These are phyloP conservation scores for Manihot esculenta DNA, from an alignment of 441 rosid genomes.

Conservation along the genomic window DNA sequence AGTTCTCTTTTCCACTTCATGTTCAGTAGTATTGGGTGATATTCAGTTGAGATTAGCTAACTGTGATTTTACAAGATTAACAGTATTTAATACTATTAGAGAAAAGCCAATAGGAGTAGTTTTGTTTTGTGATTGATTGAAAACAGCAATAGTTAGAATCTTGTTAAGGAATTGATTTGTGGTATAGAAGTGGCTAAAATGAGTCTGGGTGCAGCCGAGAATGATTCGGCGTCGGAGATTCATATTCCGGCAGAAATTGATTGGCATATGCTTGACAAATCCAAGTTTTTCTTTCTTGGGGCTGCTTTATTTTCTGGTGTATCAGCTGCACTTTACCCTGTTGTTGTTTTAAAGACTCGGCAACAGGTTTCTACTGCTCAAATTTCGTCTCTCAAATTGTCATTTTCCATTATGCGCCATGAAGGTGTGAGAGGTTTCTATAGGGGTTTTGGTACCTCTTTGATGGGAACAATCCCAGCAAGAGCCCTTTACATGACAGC, in stretches of 20 bases:
- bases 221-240: conserved; percentile 51
- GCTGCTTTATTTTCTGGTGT: conserved; percentile 88
- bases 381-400: conserved; percentile 48
- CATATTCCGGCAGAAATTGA: conserved; percentile 64
- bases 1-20: neutral
- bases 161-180: neutral
- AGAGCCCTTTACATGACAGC: conserved; percentile 88
- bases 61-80: neutral
- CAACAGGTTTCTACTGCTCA: conserved; percentile 62
- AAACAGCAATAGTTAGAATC: neutral
- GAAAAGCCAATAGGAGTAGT: neutral
- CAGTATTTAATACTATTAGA: neutral
- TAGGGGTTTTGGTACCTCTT: conserved; percentile 76
- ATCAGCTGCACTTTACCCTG: conserved; percentile 76
- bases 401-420: conserved; percentile 45
- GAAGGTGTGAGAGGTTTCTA: conserved; percentile 77
- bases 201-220: conserved; percentile 67
- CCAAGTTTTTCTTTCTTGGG: conserved; percentile 80
- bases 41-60: neutral
- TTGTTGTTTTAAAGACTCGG: conserved; percentile 71
- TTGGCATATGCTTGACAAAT: conserved; percentile 89
- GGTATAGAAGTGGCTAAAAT: conserved; percentile 58
- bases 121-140: neutral
- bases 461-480: conserved; percentile 82
- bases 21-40: neutral